A percentile compares a stretch with the other conserved stretches of the same genome.
Conservation (phyloP, 768 basidiomycete species). For the Mycena metata region DNA sequence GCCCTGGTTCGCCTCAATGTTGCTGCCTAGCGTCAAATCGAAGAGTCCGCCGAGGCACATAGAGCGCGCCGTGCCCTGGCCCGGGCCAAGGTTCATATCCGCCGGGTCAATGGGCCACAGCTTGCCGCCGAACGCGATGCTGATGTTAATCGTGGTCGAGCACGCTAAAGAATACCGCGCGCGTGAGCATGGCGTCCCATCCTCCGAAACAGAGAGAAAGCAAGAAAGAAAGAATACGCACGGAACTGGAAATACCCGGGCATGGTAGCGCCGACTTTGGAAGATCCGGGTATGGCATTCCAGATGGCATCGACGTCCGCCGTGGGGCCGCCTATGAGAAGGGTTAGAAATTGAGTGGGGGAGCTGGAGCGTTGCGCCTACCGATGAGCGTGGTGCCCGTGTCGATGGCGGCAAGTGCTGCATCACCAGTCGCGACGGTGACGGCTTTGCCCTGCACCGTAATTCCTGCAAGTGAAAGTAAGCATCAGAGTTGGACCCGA, state of each 20-base stretch:
- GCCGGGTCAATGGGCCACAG: constrained; percentile 78
- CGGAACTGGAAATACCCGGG: constrained; percentile 88
- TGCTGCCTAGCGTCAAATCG: constrained; percentile 69
- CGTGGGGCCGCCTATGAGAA: constrained; percentile 89
- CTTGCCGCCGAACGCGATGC: constrained; percentile 83
- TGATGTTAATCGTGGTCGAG: constrained; percentile 62
- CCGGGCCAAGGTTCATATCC: constrained; percentile 85
- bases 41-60: constrained; percentile 79
- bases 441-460: constrained; percentile 70
- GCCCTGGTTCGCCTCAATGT: constrained; percentile 53
- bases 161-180: constrained; percentile 68
- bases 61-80: constrained; percentile 38
- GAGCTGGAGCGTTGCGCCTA: constrained; percentile 59
- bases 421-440: constrained; percentile 52
- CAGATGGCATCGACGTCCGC: constrained; percentile 73
- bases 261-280: constrained; percentile 51
- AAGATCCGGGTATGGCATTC: constrained; percentile 70
- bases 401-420: constrained; percentile 84
- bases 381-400: constrained; percentile 64
- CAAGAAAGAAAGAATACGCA: constrained; percentile 51
- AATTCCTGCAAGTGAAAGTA: constrained; percentile 55
- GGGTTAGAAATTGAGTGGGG: constrained; percentile 59
- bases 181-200: no score
- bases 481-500: background rate
- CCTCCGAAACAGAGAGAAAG: no score